Base-by-base conservation (phyloP, 352 stramenopile genomes). In the Globisporangium viniferum region DNA sequence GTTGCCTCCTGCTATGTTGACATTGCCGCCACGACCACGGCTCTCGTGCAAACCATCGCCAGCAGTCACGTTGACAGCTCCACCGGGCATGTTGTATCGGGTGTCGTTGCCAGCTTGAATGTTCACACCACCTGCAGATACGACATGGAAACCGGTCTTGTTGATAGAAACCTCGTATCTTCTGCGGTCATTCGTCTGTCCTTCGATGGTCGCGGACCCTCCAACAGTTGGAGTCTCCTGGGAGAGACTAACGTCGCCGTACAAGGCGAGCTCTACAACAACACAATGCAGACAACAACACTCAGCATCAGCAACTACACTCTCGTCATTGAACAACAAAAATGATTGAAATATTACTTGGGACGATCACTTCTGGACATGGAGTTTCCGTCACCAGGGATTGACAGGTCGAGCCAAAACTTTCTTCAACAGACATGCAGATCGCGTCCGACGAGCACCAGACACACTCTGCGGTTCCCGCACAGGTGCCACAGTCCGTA, bases 381-480 rank as follows among this genome's bases (percentile, higher is more conserved):
- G 92, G 91, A 22, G 72, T 59, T 3, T 97, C 86, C 46, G 91
- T 93, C 46, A 98, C 82, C 15, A 95, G 70, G 20, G 88, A 83
- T 7, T 81, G 82, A 75, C 93, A 98, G 27, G 91, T 76, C 24
- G 79, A 88, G 20, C 74, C 77, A 61, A 91, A 95, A 49, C 85
- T 80, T 55, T 98, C 93, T 66, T 96, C 87, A 10, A 93, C 65
- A 3, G 90, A 84, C 71, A 97, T 85, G 72, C 94, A 98, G 10
- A 68, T 75, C 44, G 80, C 80, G 60, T 95, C 77, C 6, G 86
- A 96, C 5, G 91, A 85, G 67, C 94, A 98, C 94, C 94, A 98
- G 10, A 89, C 87, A 62, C 94, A 98, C 55, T 89, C 69, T 18
- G 79, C 62, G 18, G 75, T 77, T 20, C 57, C 74, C 3, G 87